Conservation (phyloP, 768 basidiomycete genomes). For the Trichaptum fuscoviolaceum region DNA sequence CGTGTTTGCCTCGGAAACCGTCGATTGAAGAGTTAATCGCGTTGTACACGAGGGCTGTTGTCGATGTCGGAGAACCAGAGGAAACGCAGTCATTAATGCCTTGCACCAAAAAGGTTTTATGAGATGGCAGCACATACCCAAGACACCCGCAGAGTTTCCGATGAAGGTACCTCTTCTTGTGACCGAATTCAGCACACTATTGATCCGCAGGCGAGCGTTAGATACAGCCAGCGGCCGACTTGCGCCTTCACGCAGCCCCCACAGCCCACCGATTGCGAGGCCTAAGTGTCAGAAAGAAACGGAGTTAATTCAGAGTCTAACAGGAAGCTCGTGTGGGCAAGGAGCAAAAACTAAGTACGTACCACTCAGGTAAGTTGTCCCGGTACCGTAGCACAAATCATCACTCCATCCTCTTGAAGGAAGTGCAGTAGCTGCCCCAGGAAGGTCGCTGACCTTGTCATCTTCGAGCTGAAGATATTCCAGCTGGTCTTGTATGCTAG, state of each 20-base stretch:
- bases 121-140: slow-evolving; percentile 48
- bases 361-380: slow-evolving; percentile 98
- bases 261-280: slow-evolving; percentile 88
- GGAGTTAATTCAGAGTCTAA: slow-evolving; percentile 65
- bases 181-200: slow-evolving; percentile 93
- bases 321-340: slow-evolving; percentile 28
- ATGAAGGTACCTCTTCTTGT: slow-evolving; percentile 96
- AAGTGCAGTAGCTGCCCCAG: slow-evolving; percentile 86
- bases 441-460: slow-evolving; percentile 88
- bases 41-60: slow-evolving; percentile 90
- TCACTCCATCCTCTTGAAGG: slow-evolving; percentile 98
- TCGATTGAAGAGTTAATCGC: slow-evolving; percentile 94
- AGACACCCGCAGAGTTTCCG: slow-evolving; percentile 96
- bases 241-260: slow-evolving; percentile 95
- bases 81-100: slow-evolving; percentile 21
- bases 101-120: slow-evolving; percentile 30
- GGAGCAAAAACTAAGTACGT: slow-evolving; percentile 45
- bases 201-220: slow-evolving; percentile 86
- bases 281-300: slow-evolving; percentile 72
- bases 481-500: slow-evolving; percentile 85
- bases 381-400: slow-evolving; percentile 98
- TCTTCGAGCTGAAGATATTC: slow-evolving; percentile 96
- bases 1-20: slow-evolving; percentile 83
- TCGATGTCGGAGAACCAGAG: slow-evolving; percentile 31
- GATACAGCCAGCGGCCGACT: slow-evolving; percentile 81